Evolutionary conservation across 495 filamentous ascomycete species (phyloP), one percentile per base, ranked within the genome.

Genomic region (Lophiostoma macrostomum): DNA sequence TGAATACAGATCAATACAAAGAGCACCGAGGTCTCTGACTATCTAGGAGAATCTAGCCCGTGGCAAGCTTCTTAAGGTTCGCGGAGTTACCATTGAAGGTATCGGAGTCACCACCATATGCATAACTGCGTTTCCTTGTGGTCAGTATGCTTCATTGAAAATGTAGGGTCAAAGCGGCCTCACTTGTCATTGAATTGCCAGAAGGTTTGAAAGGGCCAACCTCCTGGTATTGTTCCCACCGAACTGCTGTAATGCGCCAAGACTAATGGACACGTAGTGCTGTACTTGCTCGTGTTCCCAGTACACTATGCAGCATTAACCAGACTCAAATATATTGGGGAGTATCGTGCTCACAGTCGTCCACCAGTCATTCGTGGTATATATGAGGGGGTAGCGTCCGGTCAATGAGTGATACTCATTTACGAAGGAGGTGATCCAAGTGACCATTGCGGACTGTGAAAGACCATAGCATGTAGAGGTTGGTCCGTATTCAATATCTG

Each of bases 321-420:
- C n/a, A n/a, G n/a, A n/a, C n/a, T 20, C 11, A 25, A 12, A 43
- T 24, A 8, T 19, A 8, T 20, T 38, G 6, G 16, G 6, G 5
- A 43, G 40, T 16, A 43, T 20, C 10, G 7, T 5, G 7, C 40
- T 43, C 27, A 43, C 40, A 20, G 70, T 69, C 12, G 58, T 66
- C 82, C 83, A 85, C 82, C 81, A 85, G 50, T 74, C 73, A 14
- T 77, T 73, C 18, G 76, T 82, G 19, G 74, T 75, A 56, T 84
- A 85, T 23, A 86, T 71, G 60, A 86, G 72, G 1, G 82, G 82
- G 45, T 79, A 80, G 1, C 78, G 70, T 4, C 71, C 68, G 3
- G 79, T 81, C 25, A 58, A 66, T 32, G 58, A 31, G 28, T 80
- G 69, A 41, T 85, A 85, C 2, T 71, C 75, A 30, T 78, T 66